Percentiles rank a stretch among this genome's conserved stretches.
phyloP scores from a whole-genome alignment of 805 yeast genomes.

The Myxozyma melibiosi region DNA sequence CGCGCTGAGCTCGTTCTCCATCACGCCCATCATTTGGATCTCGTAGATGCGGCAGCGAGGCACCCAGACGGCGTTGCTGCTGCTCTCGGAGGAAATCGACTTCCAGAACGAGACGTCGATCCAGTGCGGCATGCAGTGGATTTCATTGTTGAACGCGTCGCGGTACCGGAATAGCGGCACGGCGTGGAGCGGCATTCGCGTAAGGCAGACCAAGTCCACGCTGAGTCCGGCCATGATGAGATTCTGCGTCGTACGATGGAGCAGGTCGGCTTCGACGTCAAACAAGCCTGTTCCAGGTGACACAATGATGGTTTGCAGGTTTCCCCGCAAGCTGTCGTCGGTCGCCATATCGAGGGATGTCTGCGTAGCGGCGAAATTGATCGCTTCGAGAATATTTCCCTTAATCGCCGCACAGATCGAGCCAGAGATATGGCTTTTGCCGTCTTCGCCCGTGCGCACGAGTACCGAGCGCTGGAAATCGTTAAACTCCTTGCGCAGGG shows the following conservation, averaged over 20 bases:
- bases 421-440: conserved; percentile 52
- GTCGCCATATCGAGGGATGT: conserved; percentile 77
- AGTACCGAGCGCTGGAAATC: conserved; percentile 75
- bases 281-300: conserved; percentile 93
- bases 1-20: conserved; percentile 83
- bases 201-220: conserved; percentile 82
- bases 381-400: conserved; percentile 85
- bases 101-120: conserved; percentile 91
- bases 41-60: conserved; percentile 94
- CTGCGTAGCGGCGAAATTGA: conserved; percentile 78
- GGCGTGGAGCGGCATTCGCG: conserved; percentile 88
- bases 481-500: conserved; percentile 79
- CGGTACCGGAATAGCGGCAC: conserved; percentile 81
- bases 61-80: conserved; percentile 57
- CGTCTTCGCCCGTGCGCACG: conserved; percentile 46
- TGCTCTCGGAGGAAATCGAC: conserved; percentile 48
- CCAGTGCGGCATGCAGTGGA: conserved; percentile 90
- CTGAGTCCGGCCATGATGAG: conserved; percentile 80
- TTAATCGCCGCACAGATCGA: conserved; percentile 81
- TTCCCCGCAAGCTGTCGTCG: conserved; percentile 83
- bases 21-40: conserved; percentile 96
- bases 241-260: conserved; percentile 73
- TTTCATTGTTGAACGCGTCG: conserved; percentile 29
- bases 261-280: conserved; percentile 82
- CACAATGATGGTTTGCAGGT: conserved; percentile 83